phyloP scores from a whole-genome alignment of 2,329 filamentous ascomycete species.

The Corinectria fuckeliana region DNA sequence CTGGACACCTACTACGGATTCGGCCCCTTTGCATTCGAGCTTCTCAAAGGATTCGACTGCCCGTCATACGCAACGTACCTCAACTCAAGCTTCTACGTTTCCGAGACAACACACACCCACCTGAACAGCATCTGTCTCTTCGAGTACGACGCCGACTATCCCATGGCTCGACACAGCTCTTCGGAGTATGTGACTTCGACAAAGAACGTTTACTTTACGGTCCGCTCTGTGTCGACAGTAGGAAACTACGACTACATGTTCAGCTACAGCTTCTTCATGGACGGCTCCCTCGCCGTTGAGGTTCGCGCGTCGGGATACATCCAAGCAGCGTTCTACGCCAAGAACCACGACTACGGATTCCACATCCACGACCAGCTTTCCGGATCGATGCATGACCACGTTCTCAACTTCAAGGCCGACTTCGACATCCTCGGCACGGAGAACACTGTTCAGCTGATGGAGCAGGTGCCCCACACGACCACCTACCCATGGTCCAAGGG shows the following conservation, averaged over 20 bases:
- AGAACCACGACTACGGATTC: conserved; percentile 44
- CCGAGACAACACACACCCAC: conserved; percentile 52
- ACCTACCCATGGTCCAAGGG: conserved; percentile 20
- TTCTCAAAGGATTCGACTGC: conserved; percentile 59
- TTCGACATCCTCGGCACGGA: conserved; percentile 46
- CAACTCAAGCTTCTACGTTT: conserved; percentile 53
- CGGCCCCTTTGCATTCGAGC: conserved; percentile 51
- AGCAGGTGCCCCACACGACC: conserved; percentile 46
- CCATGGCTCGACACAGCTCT: conserved; percentile 49
- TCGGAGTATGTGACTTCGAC: conserved; percentile 5
- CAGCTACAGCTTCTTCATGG: conserved; percentile 44
- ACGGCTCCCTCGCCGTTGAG: conserved; percentile 47
- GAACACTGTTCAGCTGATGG: conserved; percentile 47
- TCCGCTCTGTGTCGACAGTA: conserved; percentile 35
- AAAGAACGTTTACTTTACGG: conserved; percentile 13
- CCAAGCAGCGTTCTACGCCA: conserved; percentile 46
- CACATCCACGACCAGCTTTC: conserved; percentile 46
- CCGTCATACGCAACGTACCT: conserved; percentile 58
- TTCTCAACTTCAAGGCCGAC: conserved; percentile 50
- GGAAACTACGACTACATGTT: conserved; percentile 54
- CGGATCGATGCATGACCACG: conserved; percentile 48
- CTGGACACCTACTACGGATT: conserved; percentile 57
- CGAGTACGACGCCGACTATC: conserved; percentile 56
- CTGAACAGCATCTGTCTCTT: conserved; percentile 62
- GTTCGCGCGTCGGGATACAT: conserved; percentile 50